These are phyloP conservation scores for Dispira simplex DNA, from an alignment of 192 early-diverging fungal species.

Conservation along the genomic window DNA sequence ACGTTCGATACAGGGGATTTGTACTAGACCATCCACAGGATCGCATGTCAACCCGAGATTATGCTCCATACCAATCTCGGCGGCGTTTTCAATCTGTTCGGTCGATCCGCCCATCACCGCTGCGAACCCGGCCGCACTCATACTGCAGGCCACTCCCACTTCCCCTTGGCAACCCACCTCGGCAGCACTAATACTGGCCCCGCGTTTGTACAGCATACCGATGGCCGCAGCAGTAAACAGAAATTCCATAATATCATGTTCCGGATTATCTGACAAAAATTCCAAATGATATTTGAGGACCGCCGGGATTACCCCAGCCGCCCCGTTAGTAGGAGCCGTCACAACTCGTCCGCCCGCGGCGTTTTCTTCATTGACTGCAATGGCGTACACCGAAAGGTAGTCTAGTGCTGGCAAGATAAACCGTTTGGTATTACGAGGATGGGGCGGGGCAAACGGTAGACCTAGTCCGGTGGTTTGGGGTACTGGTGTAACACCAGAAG, in stretches of 20 bases:
- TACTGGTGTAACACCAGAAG: slow-evolving; percentile 5
- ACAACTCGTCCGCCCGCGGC: slow-evolving; percentile 71
- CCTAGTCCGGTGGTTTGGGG: slow-evolving; percentile 12
- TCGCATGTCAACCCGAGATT: slow-evolving; percentile 76
- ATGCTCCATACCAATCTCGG: slow-evolving; percentile 93
- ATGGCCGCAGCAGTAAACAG: slow-evolving; percentile 84
- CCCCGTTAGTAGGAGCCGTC: slow-evolving; percentile 92
- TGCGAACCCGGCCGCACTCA: slow-evolving; percentile 88
- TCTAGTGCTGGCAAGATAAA: slow-evolving; percentile 70
- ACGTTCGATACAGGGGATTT: slow-evolving; percentile 93
- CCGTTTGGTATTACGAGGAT: slow-evolving; percentile 22
- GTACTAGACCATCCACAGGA: slow-evolving; percentile 82
- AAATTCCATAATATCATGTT: slow-evolving; percentile 82
- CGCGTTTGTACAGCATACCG: slow-evolving; percentile 94
- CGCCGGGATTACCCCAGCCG: slow-evolving; percentile 85
- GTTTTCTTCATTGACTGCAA: slow-evolving; percentile 93
- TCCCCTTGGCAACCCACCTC: slow-evolving; percentile 98
- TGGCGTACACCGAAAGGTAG: slow-evolving; percentile 83
- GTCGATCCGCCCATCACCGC: slow-evolving; percentile 92
- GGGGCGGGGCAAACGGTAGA: background rate
- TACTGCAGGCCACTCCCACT: slow-evolving; percentile 93
- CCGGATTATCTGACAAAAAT: slow-evolving; percentile 75
- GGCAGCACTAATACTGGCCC: slow-evolving; percentile 85
- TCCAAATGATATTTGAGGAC: slow-evolving; percentile 93
- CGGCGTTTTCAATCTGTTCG: slow-evolving; percentile 85